Conservation (phyloP, 345 rosid genomes). For the Alliaria petiolata region DNA sequence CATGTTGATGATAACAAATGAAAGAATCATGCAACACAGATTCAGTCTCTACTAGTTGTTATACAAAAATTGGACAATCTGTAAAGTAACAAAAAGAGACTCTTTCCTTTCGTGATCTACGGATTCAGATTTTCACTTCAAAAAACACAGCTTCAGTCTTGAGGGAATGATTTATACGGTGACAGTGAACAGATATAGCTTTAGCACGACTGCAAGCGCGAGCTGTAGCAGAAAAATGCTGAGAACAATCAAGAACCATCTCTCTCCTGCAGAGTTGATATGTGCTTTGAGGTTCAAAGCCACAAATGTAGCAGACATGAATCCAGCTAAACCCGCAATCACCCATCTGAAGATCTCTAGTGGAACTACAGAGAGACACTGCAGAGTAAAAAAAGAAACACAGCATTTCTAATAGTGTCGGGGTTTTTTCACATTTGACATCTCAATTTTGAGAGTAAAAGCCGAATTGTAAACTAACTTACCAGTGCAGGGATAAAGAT, state of each 20-base stretch:
- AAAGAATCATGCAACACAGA: slow-evolving; percentile 16
- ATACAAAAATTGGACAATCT: not conserved
- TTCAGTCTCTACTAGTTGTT: not conserved
- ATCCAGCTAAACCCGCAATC: slow-evolving; percentile 78
- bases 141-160: not conserved
- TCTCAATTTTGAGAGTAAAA: not conserved
- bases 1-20: slow-evolving; percentile 5
- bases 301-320: slow-evolving; percentile 90
- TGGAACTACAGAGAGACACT: slow-evolving; percentile 92
- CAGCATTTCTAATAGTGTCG: not conserved
- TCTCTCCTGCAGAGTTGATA: slow-evolving; percentile 79
- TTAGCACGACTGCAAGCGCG: slow-evolving; percentile 69
- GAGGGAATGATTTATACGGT: not conserved
- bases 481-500: slow-evolving; percentile 91
- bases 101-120: not conserved
- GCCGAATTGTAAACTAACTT: not conserved
- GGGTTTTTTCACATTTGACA: not conserved
- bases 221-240: slow-evolving; percentile 84
- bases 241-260: slow-evolving; percentile 82
- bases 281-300: slow-evolving; percentile 86
- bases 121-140: not conserved
- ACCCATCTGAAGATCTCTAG: slow-evolving; percentile 89
- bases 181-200: slow-evolving; percentile 70
- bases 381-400: slow-evolving; percentile 29
- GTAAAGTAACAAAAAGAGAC: not conserved